phyloP scores from a whole-genome alignment of 1,284 basidiomycete species.

The Ustilago trichophora region DNA sequence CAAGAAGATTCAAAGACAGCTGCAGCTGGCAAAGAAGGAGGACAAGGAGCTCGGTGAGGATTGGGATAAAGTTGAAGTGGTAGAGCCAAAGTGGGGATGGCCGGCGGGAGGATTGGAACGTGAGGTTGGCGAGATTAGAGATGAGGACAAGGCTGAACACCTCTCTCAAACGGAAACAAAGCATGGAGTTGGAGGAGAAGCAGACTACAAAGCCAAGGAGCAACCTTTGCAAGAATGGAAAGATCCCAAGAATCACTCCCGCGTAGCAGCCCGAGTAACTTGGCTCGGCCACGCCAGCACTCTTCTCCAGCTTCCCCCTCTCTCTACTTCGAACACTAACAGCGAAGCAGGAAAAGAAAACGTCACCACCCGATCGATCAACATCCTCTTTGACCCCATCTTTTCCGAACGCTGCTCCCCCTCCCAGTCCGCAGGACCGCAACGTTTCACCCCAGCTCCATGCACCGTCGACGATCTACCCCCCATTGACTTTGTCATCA shows the following conservation, averaged over 20 bases:
- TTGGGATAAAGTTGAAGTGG: conserved; percentile 41
- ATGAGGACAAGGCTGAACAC: background rate
- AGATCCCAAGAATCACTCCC: conserved; percentile 10
- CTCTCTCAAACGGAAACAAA: background rate
- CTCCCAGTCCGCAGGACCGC: conserved; percentile 54
- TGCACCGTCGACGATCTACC: conserved; percentile 54
- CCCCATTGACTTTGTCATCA: conserved; percentile 56
- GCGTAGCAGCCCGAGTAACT: conserved; percentile 38
- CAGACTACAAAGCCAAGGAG: conserved; percentile 17
- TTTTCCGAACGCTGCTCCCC: conserved; percentile 63
- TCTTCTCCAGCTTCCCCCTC: conserved; percentile 55
- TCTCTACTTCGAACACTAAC: background rate
- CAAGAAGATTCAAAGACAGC: conserved; percentile 19
- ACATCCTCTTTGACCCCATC: conserved; percentile 62
- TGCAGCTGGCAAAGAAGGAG: conserved; percentile 13
- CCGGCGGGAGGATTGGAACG: conserved; percentile 2
- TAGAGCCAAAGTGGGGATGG: conserved; percentile 46
- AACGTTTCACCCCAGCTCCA: conserved; percentile 52
- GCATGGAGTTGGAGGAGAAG: background rate
- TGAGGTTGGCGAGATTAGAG: conserved; percentile 13
- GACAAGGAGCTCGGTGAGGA: conserved; percentile 21
- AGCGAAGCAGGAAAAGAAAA: background rate
- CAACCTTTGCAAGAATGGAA: conserved; percentile 19
- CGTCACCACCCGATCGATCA: conserved; percentile 23
- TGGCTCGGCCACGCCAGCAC: conserved; percentile 63